Conservation (phyloP, 768 basidiomycete species). For the Tricholoma furcatifolium region DNA sequence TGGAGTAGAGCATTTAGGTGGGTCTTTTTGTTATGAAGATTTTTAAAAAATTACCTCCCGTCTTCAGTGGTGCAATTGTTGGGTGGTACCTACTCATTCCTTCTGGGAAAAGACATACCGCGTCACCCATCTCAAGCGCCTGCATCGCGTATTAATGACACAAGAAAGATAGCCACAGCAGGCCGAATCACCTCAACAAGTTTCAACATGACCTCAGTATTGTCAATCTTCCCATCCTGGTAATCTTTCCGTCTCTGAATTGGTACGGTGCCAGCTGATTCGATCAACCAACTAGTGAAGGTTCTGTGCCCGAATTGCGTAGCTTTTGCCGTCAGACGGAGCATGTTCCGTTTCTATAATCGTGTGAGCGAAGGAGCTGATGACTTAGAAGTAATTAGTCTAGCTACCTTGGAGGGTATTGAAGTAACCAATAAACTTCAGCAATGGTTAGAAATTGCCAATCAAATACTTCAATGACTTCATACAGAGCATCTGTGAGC, state of each 20-base stretch:
- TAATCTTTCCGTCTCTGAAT: slow-evolving; percentile 77
- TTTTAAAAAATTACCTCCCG: slow-evolving; percentile 55
- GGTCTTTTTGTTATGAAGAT: no score
- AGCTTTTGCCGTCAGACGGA: slow-evolving; percentile 85
- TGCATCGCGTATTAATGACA: slow-evolving; percentile 22
- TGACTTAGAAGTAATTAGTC: background rate
- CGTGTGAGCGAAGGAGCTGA: background rate
- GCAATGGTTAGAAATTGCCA: background rate
- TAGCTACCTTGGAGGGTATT: slow-evolving; percentile 62
- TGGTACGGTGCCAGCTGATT: slow-evolving; percentile 84
- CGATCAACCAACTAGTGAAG: slow-evolving; percentile 89
- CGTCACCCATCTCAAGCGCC: slow-evolving; percentile 76
- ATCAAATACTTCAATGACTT: background rate
- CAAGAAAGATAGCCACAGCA: background rate
- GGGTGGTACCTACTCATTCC: slow-evolving; percentile 86
- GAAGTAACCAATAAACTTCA: slow-evolving; percentile 69
- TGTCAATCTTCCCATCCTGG: slow-evolving; percentile 54
- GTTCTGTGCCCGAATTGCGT: slow-evolving; percentile 82
- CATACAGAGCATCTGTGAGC: slow-evolving; percentile 80
- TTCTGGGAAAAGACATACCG: slow-evolving; percentile 84
- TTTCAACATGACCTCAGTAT: slow-evolving; percentile 64
- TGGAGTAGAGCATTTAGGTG: background rate
- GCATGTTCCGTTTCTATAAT: slow-evolving; percentile 66
- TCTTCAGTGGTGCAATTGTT: slow-evolving; percentile 84
- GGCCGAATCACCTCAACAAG: slow-evolving; percentile 56